Evolutionary conservation across 495 filamentous ascomycete genomes (phyloP), one percentile per base, ranked within the genome.

Genomic region (Letharia lupina): DNA sequence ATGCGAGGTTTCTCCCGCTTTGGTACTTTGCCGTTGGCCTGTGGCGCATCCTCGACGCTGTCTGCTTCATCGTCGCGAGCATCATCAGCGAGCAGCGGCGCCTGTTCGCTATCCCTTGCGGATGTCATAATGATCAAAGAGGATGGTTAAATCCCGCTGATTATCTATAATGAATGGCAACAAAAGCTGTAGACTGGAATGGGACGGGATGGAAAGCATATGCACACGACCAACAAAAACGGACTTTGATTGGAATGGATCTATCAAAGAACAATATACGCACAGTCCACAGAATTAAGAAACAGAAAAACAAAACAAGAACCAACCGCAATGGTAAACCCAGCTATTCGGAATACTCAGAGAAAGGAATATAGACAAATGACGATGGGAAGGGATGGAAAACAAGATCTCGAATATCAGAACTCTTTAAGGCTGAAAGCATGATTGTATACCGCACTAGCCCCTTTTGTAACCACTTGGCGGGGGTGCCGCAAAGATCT

Each of bases 21-120:
- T 35, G 57, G 31, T 41, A 45, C 45, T 60, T 61, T 60, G 40
- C 37, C 41, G 35, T 57, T 50, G n/a, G 39, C 58, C 28, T 64
- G 61, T 20, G 39, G 47, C 35, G 39, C 40, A 54, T 69, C 63
- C 2, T 64, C 44, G 37, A 65, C 64, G 23, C 61, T 64, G 39
- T 70, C 63, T 28, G 31, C 54, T 33, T 57, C 54, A 20, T 64
- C 64, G 31, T 64, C 56, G 16, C 33, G 33, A 28, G 57, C 60
- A 50, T 62, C 68, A 72, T 72, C 42, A 20, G 64, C 66, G 57
- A 72, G 64, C 37, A 72, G 63, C 56, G 70, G 70, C 18, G 69
- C 70, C 45, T 65, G 47, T 62, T 72, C 69, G 37, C 64, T 44
- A 61, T 61, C 31, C 16, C n/a, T 45, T 52, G 37, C 13, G 4